Evolutionary conservation across 2,329 filamentous ascomycete species (phyloP), one percentile per base, ranked within the genome.

Genomic region (Aspergillus sp.): DNA sequence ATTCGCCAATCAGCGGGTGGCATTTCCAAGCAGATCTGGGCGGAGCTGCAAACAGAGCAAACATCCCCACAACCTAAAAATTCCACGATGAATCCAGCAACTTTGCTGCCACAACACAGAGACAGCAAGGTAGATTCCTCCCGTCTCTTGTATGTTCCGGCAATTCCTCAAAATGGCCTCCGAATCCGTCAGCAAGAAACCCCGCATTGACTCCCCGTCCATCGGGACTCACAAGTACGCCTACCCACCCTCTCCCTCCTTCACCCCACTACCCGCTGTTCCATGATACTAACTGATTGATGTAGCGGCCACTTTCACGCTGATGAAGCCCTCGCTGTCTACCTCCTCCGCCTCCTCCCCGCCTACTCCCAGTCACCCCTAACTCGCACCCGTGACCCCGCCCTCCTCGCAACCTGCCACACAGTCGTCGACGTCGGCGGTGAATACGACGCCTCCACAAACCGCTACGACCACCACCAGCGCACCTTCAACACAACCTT

Each of bases 401-500:
- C 86, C 24, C 74, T 88, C 33, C 88, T 99, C 40, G 84, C 86
- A 41, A 85, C 84, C 59, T 97, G 93, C 82, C 90, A 97, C 80
- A 96, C 91, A 55, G 93, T 99, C 58, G 93, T 98, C 66, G 95
- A 99, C 72, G 95, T 98, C n/a, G 93, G 93, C 71, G 93, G 93
- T 68, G 90, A 93, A 75, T 98, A 99, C 79, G 89, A 96, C 71
- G 79, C 90, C 55, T 75, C 80, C 51, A 78, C 77, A 63, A 86
- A 91, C 77, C 90, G 93, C 68, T 99, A 90, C 82, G 95, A 99
- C 78, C 95, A 99, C 80, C 95, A 99, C 83, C 95, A 99, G 82
- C 91, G 93, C 64, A 88, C 87, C 71, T 99, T 99, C 81, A 77
- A 79, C 59, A 89, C 90, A 57, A 91, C 88, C 47, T 99, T 99